Conservation (phyloP, 768 basidiomycete species). For the Amanita molliuscula region DNA sequence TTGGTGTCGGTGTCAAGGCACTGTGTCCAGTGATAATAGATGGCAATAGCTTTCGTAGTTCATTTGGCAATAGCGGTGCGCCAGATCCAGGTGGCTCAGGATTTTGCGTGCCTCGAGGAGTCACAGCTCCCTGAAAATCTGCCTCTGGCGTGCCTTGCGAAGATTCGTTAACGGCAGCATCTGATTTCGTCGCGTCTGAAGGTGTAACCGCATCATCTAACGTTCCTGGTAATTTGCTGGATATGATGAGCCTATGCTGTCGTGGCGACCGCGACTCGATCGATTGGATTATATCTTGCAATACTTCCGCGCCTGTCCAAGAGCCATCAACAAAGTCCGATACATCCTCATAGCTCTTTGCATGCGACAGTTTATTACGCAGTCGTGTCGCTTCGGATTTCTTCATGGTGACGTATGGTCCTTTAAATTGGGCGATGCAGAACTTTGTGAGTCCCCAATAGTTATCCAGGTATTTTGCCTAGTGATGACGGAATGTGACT, state of each 20-base stretch:
- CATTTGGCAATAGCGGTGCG: conserved; percentile 40
- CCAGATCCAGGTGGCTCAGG: conserved; percentile 45
- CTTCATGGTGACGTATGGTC: conserved; percentile 39
- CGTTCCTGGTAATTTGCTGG: conserved; percentile 16
- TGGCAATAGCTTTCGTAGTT: conserved; percentile 25
- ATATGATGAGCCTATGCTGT: conserved; percentile 22
- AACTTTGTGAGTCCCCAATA: conserved; percentile 84
- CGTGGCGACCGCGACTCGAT: conserved; percentile 37
- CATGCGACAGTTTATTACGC: conserved; percentile 40
- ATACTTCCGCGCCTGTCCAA: conserved; percentile 55
- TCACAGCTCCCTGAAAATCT: conserved; percentile 14
- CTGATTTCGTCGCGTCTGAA: background rate
- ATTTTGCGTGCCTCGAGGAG: conserved; percentile 44
- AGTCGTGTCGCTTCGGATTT: conserved; percentile 51
- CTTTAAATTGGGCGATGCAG: conserved; percentile 76
- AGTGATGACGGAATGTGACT: conserved; percentile 4
- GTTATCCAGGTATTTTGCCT: conserved; percentile 72
- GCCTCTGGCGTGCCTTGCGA: conserved; percentile 13
- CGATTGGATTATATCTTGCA: conserved; percentile 39
- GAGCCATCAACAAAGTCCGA: conserved; percentile 33
- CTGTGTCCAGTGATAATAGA: conserved; percentile 32
- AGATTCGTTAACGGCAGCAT: background rate
- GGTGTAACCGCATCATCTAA: conserved; percentile 9
- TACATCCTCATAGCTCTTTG: conserved; percentile 54
- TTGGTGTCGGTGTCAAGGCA: conserved; percentile 28